Evolutionary conservation across 208 protist species (phyloP).

Genomic region (Strigomonas galati): DNA sequence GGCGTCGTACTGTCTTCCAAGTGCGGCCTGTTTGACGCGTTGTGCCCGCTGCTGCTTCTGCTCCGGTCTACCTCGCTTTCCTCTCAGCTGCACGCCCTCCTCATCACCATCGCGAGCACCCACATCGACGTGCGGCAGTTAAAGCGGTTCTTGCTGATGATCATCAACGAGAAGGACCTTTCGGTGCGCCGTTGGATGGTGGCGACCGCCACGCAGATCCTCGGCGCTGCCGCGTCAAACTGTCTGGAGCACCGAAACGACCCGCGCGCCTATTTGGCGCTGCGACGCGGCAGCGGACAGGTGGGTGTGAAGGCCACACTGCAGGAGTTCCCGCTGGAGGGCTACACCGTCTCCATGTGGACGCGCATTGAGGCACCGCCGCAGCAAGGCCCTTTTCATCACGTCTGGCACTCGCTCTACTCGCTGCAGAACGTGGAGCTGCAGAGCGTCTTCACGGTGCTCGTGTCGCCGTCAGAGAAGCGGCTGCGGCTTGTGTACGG

Average conservation of each 20-base stretch:
- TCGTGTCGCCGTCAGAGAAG: constrained; percentile 7
- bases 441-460: constrained; percentile 27
- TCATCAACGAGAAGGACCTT: constrained; percentile 39
- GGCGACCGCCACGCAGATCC: constrained; percentile 51
- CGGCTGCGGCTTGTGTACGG: constrained; percentile 1
- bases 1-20: constrained; percentile 56
- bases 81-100: constrained; percentile 16
- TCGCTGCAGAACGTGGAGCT: constrained; percentile 39
- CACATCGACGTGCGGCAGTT: constrained; percentile 75
- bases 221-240: constrained; percentile 31
- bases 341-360: constrained; percentile 73
- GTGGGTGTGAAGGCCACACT: constrained; percentile 55
- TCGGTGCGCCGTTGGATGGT: constrained; percentile 34
- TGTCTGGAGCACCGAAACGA: constrained; percentile 16
- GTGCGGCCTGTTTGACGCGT: constrained; percentile 44
- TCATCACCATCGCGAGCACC: constrained; percentile 42
- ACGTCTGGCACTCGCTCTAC: constrained; percentile 2
- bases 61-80: constrained; percentile 14
- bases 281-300: constrained; percentile 34
- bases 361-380: constrained; percentile 42
- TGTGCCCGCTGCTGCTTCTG: constrained; percentile 49
- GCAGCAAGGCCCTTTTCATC: neutral
- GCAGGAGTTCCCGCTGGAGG: constrained; percentile 54
- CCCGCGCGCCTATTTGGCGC: constrained; percentile 22
- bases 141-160: constrained; percentile 65